phyloP scores from a whole-genome alignment of 2,329 filamentous ascomycete species.

The Atkinsonella texensis region DNA sequence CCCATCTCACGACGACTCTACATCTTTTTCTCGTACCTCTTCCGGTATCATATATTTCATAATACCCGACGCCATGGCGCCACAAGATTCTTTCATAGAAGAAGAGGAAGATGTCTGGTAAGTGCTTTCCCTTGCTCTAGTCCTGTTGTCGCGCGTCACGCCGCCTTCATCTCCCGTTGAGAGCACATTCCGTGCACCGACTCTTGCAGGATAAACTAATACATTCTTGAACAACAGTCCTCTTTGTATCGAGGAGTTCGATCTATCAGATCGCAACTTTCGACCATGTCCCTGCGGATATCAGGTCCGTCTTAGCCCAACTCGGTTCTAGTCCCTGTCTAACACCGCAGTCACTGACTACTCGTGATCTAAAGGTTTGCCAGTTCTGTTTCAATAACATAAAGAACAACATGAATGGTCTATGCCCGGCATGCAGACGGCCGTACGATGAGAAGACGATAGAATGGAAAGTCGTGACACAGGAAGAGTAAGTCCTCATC shows the following conservation, averaged over 20 bases:
- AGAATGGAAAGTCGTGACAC: constrained; percentile 88
- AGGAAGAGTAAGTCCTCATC: constrained; percentile 65
- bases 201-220: neutral
- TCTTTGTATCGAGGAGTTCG: constrained; percentile 97
- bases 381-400: constrained; percentile 99
- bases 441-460: constrained; percentile 96
- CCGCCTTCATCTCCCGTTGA: constrained; percentile 9
- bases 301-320: constrained; percentile 50
- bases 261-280: constrained; percentile 95
- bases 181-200: neutral
- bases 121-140: constrained; percentile 13
- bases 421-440: constrained; percentile 93
- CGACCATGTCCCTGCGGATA: constrained; percentile 95
- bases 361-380: constrained; percentile 56
- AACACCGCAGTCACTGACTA: neutral
- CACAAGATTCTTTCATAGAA: constrained; percentile 59
- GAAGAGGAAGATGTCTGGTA: constrained; percentile 62
- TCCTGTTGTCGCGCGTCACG: neutral
- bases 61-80: constrained; percentile 40
- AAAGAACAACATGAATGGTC: constrained; percentile 92
- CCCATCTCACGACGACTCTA: neutral
- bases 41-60: constrained; percentile 9
- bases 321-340: neutral
- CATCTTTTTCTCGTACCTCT: constrained; percentile 12
- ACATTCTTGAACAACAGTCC: constrained; percentile 46